Evolutionary conservation across 1,284 basidiomycete species (phyloP), one percentile per base, ranked within the genome.

Genomic region (Sutorius eximius): DNA sequence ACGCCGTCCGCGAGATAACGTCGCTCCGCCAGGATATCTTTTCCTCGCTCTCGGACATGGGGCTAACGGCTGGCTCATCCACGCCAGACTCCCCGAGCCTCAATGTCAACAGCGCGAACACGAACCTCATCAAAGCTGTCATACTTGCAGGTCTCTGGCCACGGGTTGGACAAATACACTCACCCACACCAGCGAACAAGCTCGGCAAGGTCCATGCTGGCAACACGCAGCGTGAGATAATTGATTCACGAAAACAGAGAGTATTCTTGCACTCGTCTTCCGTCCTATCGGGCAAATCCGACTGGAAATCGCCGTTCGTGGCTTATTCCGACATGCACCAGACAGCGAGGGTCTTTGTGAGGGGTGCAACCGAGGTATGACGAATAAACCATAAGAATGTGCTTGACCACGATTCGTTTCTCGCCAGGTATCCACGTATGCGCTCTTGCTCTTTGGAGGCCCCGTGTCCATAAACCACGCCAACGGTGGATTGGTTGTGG

Each of bases 251-350:
- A 51, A 73, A 70, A 12, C 77, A 74, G 15, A 77, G 90, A 9
- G 88, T 93, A 1, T 94, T 93, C 71, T 67, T 93, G 41, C 94
- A 96, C 67, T 94, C 95, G 1, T 81, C 80, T 16, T 95, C 91
- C 45, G 79, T 91, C 9, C 75, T 95, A 33, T 98, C 98, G 68
- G 77, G 77, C 43, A 82, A 83, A 57, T 79, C 82, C 24, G 78
- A 78, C 30, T 94, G 92, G 85, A 87, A 85, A 53, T 81, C 85
- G 30, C 87, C 86, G 5, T 94, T 94, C 69, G 67, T 95, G 45
- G 82, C 87, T 6, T 95, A 90, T 66, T 97, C 95, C 71, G 77
- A 83, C 62, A 92, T 93, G 72, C 84, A 88, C 53, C 81, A 86
- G 74, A 93, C 91, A 16, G 86, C 78, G 33, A 95, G 96, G 70